Conservation (phyloP, 192 early-diverging fungal genomes). For the Thoreauomyces humboldtii region DNA sequence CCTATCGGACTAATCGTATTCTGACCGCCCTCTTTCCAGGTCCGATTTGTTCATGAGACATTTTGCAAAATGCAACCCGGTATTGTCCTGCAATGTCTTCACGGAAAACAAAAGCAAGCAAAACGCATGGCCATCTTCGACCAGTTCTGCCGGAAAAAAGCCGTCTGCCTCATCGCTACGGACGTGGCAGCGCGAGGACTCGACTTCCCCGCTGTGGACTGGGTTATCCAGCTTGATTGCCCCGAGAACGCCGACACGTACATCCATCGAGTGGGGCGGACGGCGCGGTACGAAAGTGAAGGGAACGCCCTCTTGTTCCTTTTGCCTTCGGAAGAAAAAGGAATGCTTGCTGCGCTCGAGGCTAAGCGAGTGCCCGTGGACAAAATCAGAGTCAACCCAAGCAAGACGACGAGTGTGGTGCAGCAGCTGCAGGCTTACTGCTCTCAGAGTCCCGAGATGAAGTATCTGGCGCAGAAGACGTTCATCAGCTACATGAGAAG, state of each 20-base stretch:
- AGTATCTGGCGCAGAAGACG: conserved; percentile 94
- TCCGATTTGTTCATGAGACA: conserved; percentile 88
- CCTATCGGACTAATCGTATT: not conserved
- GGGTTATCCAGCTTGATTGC: conserved; percentile 97
- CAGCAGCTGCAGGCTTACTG: conserved; percentile 87
- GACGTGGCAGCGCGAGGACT: conserved; percentile 95
- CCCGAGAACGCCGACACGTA: conserved; percentile 96
- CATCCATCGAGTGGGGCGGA: conserved; percentile 97
- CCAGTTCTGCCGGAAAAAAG: conserved; percentile 74
- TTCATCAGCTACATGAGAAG: conserved; percentile 96
- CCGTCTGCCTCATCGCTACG: conserved; percentile 84
- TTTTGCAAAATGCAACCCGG: conserved; percentile 96
- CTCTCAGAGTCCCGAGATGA: conserved; percentile 91
- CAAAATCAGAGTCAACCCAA: conserved; percentile 81
- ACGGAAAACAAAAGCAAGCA: conserved; percentile 96
- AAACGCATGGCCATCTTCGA: conserved; percentile 93
- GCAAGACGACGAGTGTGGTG: conserved; percentile 74
- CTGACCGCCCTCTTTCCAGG: conserved; percentile 21
- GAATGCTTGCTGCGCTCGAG: conserved; percentile 71
- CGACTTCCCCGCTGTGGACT: conserved; percentile 97
- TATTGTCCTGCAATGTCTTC: conserved; percentile 82
- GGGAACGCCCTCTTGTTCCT: conserved; percentile 88
- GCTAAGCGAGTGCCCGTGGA: conserved; percentile 83
- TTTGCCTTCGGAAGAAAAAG: conserved; percentile 82
- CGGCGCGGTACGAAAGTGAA: conserved; percentile 86